phyloP scores from a whole-genome alignment of 192 early-diverging fungal species.

The Phycomyces blakesleeanus region DNA sequence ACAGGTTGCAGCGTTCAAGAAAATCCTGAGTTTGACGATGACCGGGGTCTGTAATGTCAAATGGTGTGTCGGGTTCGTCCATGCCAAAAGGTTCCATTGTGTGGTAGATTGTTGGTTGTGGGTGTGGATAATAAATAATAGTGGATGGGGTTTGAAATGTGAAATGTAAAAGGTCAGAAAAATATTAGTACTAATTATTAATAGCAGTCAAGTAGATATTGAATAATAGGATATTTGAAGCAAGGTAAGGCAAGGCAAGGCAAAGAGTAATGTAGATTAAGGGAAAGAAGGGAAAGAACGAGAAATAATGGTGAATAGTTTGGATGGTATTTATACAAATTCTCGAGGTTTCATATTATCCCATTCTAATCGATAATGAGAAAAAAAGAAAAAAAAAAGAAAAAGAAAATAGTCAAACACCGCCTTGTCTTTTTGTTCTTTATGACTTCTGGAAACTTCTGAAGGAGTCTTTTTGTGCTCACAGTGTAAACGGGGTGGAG shows the following conservation, averaged over 20 bases:
- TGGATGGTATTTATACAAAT: too few relatives aligned
- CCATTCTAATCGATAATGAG: background rate
- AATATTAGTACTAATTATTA: too few relatives aligned
- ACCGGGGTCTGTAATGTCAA: background rate
- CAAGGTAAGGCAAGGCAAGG: too few relatives aligned
- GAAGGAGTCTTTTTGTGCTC: background rate
- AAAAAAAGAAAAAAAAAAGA: background rate
- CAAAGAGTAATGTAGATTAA: too few relatives aligned
- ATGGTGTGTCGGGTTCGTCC: background rate
- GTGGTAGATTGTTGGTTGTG: background rate
- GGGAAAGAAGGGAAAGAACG: too few relatives aligned
- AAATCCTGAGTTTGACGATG: constrained; percentile 7
- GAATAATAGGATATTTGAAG: too few relatives aligned
- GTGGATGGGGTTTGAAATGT: background rate
- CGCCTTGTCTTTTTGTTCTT: constrained; percentile 1
- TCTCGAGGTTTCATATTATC: too few relatives aligned
- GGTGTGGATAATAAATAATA: background rate
- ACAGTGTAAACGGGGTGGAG: background rate
- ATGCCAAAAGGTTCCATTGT: background rate
- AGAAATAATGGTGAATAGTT: too few relatives aligned
- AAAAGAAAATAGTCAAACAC: background rate
- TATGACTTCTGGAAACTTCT: constrained; percentile 1
- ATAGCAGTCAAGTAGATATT: too few relatives aligned
- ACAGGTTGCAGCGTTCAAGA: constrained; percentile 19
- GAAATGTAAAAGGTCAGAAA: background rate